Conservation (phyloP, 164 flowering plant species). For the Buxus sempervirens region DNA sequence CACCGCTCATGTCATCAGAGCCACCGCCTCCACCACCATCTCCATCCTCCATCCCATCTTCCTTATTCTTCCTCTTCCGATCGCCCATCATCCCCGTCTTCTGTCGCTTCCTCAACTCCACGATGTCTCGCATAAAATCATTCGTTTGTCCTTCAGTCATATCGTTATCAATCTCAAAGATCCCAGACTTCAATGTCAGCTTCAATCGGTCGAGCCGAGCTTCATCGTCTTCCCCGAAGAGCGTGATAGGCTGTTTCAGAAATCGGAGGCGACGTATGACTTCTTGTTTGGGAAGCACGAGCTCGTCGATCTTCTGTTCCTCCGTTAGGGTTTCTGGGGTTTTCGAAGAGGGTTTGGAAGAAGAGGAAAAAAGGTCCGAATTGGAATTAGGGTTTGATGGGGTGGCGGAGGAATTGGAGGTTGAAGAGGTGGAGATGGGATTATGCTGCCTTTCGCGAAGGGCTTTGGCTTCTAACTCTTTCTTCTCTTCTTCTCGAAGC, state of each 20-base stretch:
- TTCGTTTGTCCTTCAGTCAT: constrained; percentile 99
- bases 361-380: constrained; percentile 22
- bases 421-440: too few species aligned
- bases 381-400: constrained; percentile 36
- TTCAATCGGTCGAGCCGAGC: constrained; percentile 80
- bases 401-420: constrained; percentile 15
- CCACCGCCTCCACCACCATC: constrained; percentile 43
- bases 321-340: constrained; percentile 40
- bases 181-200: constrained; percentile 64
- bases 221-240: constrained; percentile 89
- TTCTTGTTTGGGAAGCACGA: constrained; percentile 73
- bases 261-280: constrained; percentile 86
- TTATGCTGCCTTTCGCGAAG: too few species aligned
- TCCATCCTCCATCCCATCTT: constrained; percentile 51
- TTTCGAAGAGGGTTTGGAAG: too few species aligned
- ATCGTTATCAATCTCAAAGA: constrained; percentile 87
- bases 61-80: constrained; percentile 59
- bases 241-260: constrained; percentile 86
- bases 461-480: too few species aligned
- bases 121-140: constrained; percentile 86
- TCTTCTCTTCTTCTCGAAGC: too few species aligned
- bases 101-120: constrained; percentile 87
- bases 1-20: constrained; percentile 69
- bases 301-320: constrained; percentile 76
- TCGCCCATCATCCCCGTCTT: constrained; percentile 75